Base-by-base conservation (phyloP, 495 filamentous ascomycete species). In the Daldinia concentrica region DNA sequence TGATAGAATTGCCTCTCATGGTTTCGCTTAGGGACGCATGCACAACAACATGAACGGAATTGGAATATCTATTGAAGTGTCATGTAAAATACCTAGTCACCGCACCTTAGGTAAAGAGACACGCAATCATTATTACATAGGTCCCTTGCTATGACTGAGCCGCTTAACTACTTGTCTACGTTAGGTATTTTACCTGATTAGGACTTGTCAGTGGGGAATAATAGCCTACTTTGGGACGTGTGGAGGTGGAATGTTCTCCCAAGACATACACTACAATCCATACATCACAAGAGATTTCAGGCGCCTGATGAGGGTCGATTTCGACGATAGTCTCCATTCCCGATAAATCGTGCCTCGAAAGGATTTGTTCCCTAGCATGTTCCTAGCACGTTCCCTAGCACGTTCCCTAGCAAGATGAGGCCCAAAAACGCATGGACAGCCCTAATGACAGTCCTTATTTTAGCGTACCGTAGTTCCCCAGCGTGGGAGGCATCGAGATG, bases 401-500 rank as follows among this genome's bases (percentile, higher is more conserved):
- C 6, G 27, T 29, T 29, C 27, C 27, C 27, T 29, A 34, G 71
- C 57, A 54, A 37, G 57, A 54, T 56, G 58, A 58, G 62, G 57
- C 58, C 34, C 52, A 60, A 30, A 54, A 54, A 48, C 43, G 17
- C 43, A 48, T 48, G 43, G 43, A 24, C 43, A 48, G 43, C 43
- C 43, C 43, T 24, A 48, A 48, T 48, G 7, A 24, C 43, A 48
- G 30, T 68, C 58, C 58, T 37, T 45, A n/a, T 63, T 64, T 69
- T 73, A 62, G 62, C 45, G 57, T 61, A 56, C 62, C 37, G 52
- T 58, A 37, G 50, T 66, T 73, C 71, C 66, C 32, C 30, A 62
- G 55, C 65, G 61, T 68, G 56, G 58, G 64, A 68, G 51, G 52
- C 17, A 70, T 74, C 68, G 66, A 74, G 68, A 78, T 78, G 74